Evolutionary conservation across 345 rosid species (phyloP).

Genomic region (Camelina neglecta): DNA sequence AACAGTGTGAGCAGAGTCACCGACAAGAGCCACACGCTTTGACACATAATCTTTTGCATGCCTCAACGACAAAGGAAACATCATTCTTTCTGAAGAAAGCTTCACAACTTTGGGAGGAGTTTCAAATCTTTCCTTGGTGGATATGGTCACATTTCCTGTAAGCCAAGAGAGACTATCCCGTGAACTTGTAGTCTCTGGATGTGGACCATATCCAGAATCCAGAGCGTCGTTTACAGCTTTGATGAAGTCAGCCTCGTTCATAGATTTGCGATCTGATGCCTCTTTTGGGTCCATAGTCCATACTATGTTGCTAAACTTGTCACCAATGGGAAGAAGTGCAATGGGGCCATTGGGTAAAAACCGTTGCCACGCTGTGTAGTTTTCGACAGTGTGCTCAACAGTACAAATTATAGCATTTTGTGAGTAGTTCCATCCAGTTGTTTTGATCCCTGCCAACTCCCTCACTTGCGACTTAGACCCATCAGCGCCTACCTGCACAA

Average conservation of each 20-base stretch:
- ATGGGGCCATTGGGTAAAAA: conserved; percentile 94
- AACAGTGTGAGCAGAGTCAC: conserved; percentile 96
- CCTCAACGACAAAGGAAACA: conserved; percentile 82
- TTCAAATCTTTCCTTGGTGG: conserved; percentile 67
- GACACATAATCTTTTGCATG: conserved; percentile 77
- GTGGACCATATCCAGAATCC: conserved; percentile 84
- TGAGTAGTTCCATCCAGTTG: conserved; percentile 87
- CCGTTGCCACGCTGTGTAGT: conserved; percentile 87
- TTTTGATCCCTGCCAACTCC: conserved; percentile 80
- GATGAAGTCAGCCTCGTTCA: conserved; percentile 80
- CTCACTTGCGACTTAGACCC: conserved; percentile 90
- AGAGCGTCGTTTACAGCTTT: conserved; percentile 78
- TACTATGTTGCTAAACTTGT: conserved; percentile 86
- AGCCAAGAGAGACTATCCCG: conserved; percentile 63
- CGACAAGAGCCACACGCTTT: conserved; percentile 70
- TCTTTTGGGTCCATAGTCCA: conserved; percentile 93
- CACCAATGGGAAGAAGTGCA: conserved; percentile 87
- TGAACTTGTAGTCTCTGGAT: conserved; percentile 65
- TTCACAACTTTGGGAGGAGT: conserved; percentile 77
- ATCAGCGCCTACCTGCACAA: conserved; percentile 87
- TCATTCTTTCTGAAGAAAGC: conserved; percentile 81
- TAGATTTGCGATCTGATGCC: conserved; percentile 63
- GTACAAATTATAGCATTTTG: conserved; percentile 95
- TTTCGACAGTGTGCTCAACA: conserved; percentile 75
- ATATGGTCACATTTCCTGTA: conserved; percentile 48